Base-by-base conservation (phyloP, 2,329 filamentous ascomycete species). In the Trichoderma sp. region DNA sequence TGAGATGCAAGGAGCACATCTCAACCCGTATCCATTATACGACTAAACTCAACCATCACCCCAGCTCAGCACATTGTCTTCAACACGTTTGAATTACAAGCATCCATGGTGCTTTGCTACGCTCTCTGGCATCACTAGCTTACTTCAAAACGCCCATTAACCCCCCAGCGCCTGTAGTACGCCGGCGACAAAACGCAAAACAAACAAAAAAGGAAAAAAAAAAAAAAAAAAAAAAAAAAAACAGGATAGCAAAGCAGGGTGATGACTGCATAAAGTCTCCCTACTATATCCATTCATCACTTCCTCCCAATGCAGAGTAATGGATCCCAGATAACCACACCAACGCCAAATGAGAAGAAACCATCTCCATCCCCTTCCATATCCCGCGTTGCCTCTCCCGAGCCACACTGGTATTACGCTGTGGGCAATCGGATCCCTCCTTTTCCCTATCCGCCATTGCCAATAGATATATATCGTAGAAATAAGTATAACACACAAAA, bases 391-490 rank as follows among this genome's bases (percentile, higher is more conserved):
- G 32, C 64, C 64, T 24, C 39, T 26, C 16, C 54, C 32, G 21
- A 51, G 54, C 64, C 54, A 21, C 64, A 66, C 54, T 32, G 18
- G 39, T 43, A 55, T 34, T 59, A 26, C 11, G 37, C 16, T 58
- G 64, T 34, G 43, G 28, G 43, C 37, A 66, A 39, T 39, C 34
- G 54, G 64, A 51, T 59, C 46, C 64, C 54, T 51, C 64, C 54
- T 59, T 66, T 66, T 59, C 54, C 63, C 54, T 59, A 30, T 24
- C 37, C 54, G n/a, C 66, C 58, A 11, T 61, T 67, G 60, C 60
- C 49, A 64, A 49, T 34, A 59, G 64, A 55, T 66, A 66, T 66
- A 21, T 66, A 51, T 66, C 64, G 37, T 59, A 66, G 64, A 66
- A 65, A 58, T 28, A 66, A 66, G 43, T 58, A 66, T 66, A 59